Evolutionary conservation across 805 yeast genomes (phyloP).

Genomic region (Metschnikowia colocasiae): DNA sequence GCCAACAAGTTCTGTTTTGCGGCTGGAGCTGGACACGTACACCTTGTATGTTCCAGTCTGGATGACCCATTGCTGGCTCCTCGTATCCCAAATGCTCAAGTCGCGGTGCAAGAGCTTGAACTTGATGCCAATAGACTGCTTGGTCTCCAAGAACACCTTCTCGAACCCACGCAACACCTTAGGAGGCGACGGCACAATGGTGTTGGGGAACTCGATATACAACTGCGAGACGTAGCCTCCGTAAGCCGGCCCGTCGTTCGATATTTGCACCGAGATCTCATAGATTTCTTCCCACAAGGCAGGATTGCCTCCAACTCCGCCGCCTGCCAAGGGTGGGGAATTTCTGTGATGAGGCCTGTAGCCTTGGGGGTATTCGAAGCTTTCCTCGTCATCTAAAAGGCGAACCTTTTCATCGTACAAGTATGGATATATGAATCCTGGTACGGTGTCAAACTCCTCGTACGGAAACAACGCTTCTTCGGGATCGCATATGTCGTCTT

Average conservation of each 20-base stretch:
- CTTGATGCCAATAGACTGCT: constrained; percentile 32
- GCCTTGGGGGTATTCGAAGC: constrained; percentile 38
- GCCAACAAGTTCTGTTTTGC: constrained; percentile 45
- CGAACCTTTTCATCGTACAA: constrained; percentile 36
- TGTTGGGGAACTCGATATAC: constrained; percentile 50
- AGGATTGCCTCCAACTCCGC: constrained; percentile 58
- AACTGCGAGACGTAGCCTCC: constrained; percentile 53
- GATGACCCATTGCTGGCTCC: constrained; percentile 54
- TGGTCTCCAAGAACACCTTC: constrained; percentile 45
- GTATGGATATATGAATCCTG: constrained; percentile 57
- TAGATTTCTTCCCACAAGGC: constrained; percentile 54
- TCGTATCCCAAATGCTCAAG: constrained; percentile 54
- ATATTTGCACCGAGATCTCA: constrained; percentile 42
- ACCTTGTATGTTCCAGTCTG: constrained; percentile 53
- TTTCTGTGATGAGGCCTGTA: constrained; percentile 33
- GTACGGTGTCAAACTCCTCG: constrained; percentile 48
- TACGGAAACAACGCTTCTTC: constrained; percentile 53
- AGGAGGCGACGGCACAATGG: constrained; percentile 49
- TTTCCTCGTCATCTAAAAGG: constrained; percentile 34
- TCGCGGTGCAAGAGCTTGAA: constrained; percentile 51
- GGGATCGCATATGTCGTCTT: constrained; percentile 51
- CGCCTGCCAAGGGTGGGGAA: constrained; percentile 42
- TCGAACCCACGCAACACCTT: constrained; percentile 55
- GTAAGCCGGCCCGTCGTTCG: constrained; percentile 43
- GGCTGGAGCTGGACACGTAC: constrained; percentile 48